These are phyloP conservation scores for Thelonectria blattea DNA, from an alignment of 2,329 filamentous ascomycete species.

Conservation along the genomic window DNA sequence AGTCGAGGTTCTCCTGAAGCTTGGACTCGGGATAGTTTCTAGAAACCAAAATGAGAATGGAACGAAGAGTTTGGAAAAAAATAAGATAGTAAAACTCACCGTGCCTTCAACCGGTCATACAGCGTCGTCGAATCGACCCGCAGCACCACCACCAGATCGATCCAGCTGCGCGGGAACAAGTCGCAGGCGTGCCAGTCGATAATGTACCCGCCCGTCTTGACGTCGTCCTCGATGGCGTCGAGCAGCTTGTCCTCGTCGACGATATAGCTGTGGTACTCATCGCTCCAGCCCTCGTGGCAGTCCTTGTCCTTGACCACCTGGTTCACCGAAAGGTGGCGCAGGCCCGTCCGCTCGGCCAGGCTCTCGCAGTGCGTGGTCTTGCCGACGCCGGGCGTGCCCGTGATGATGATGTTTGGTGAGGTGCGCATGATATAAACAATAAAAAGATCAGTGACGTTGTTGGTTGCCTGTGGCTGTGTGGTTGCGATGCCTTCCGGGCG, in stretches of 20 bases:
- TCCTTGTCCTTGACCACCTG: constrained; percentile 86
- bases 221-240: constrained; percentile 85
- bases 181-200: constrained; percentile 99
- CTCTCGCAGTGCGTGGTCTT: constrained; percentile 92
- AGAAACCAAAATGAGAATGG: neutral
- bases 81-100: too few relatives aligned
- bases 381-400: constrained; percentile 92
- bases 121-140: constrained; percentile 79
- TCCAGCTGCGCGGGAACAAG: constrained; percentile 89
- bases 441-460: too few relatives aligned
- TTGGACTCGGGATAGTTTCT: constrained; percentile 86
- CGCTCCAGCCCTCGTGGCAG: constrained; percentile 88
- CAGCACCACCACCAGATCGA: constrained; percentile 93
- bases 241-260: constrained; percentile 97
- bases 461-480: too few relatives aligned
- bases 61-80: too few relatives aligned
- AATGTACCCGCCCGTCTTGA: constrained; percentile 79
- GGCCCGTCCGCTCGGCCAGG: constrained; percentile 75
- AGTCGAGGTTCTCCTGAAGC: constrained; percentile 93
- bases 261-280: constrained; percentile 85
- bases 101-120: constrained; percentile 80
- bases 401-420: constrained; percentile 89
- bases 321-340: constrained; percentile 88
- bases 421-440: constrained; percentile 48
- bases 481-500: too few relatives aligned